Conservation (phyloP, 139 green algal species). For the Volvox reticuliferus region DNA sequence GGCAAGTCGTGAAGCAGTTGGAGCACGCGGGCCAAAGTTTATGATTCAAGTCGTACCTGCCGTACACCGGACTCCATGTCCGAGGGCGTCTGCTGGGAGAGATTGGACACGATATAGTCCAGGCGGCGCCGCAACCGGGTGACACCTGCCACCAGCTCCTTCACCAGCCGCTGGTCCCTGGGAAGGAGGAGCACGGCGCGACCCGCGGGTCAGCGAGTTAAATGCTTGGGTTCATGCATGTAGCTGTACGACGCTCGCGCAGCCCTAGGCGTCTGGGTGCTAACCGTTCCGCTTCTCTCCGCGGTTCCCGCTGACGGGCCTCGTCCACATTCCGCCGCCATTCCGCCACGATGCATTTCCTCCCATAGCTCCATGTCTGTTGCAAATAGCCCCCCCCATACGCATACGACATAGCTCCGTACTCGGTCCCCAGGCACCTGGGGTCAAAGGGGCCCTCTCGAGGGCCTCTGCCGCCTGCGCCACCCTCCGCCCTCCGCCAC, state of each 20-base stretch:
- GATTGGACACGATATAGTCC: conserved; percentile 63
- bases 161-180: conserved; percentile 63
- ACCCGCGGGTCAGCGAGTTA: background rate
- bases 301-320: too few relatives aligned
- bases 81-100: conserved; percentile 48
- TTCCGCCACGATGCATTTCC: too few relatives aligned
- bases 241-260: too few relatives aligned
- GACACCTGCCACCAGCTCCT: conserved; percentile 77
- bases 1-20: background rate
- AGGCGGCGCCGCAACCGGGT: conserved; percentile 71
- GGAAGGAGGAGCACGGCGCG: too few relatives aligned
- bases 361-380: too few relatives aligned
- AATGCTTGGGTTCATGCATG: background rate
- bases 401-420: too few relatives aligned
- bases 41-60: conserved; percentile 18
- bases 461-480: background rate
- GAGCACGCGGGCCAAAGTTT: background rate
- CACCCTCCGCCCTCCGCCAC: background rate
- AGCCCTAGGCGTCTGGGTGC: too few relatives aligned
- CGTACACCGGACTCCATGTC: conserved; percentile 44
- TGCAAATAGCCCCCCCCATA: too few relatives aligned
- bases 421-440: background rate
- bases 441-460: conserved; percentile 11
- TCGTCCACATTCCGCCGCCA: too few relatives aligned
- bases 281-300: too few relatives aligned